Evolutionary conservation across 2,329 filamentous ascomycete species (phyloP), one percentile per base, ranked within the genome.

Genomic region (Clarireedia hainanense): DNA sequence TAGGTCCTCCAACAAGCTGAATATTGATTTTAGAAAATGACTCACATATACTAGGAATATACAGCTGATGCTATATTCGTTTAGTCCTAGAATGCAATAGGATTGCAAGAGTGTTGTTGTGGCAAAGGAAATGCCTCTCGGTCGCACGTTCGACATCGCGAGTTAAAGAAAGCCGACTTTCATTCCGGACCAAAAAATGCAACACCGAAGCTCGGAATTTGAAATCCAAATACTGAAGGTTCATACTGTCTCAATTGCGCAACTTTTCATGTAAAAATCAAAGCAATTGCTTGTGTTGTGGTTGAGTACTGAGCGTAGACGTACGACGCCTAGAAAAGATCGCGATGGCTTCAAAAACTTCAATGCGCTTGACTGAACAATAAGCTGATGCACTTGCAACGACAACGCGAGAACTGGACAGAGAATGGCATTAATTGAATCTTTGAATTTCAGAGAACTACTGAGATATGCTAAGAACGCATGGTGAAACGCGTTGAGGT

Each of bases 161-260:
- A 52, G 40, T 52, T 20, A 17, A 52, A 52, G 47, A 52, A 27
- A n/a, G 15, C 20, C 50, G 37, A 47, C 27, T 52, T 52, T 52
- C 23, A 12, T 37, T 47, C 20, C 34, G 24, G 12, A 12, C 6
- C 23, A 52, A 5, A 47, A n/a, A 39, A 47, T 12, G 14, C 15
- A 52, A 9, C 40, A 27, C 20, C 23, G 17, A 52, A 20, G 10
- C 36, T 3, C 6, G 5, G 12, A n/a, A 36, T 20, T 34, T 23
- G 17, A 2, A 54, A n/a, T 40, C 0, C 24, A 17, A 12, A 30
- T 39, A 34, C 23, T 39, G 30, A 54, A 34, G 39, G 24, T 49
- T 54, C 34, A 49, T 54, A 17, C 49, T 50, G 45, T 30, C 24
- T 54, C 45, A 49, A 54, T 49, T 54, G 17, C 24, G 36, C 36